Base-by-base conservation (phyloP, 1,284 basidiomycete species). In the Cystobasidium pallidum region DNA sequence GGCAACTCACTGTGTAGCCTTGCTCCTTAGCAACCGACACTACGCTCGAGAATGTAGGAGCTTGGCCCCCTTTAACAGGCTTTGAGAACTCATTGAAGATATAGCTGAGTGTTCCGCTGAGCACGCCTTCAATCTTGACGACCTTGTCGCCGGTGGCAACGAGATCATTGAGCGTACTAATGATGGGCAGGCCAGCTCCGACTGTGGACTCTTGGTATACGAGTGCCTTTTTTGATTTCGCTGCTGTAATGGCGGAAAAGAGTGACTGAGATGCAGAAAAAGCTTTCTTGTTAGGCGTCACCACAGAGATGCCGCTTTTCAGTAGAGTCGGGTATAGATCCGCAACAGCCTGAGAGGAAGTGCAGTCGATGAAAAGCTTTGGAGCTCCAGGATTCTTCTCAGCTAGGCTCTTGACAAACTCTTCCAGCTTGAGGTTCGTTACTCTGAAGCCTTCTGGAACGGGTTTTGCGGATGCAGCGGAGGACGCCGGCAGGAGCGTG, bases 231-330 rank as follows among this genome's bases (percentile, higher is more conserved):
- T 86, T 85, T 73, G 83, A 83, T 58, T 82, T 81, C 0, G 87
- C 86, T 13, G 80, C 78, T 41, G 89, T 76, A 76, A 98, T 94
- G 47, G 83, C 81, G 68, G 90, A 83, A 80, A 91, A 97, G 47
- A 97, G 83, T 19, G 79, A 79, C 39, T 89, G 82, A n/a, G 86
- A 84, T 0, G 90, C 88, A 3, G 92, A 95, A 80, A 90, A 92
- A 0, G 91, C 95, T 83, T 98, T 98, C 82, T 99, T 99, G 85
- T 98, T 99, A 17, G 96, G 95, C 0, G 95, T 99, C 54, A 96
- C 89, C 75, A 99, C 87, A 80, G 89, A 87, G 67, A 98, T 86
- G 8, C 93, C 94, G 7, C 86, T 86, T 66, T 84, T 83, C 71
- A 99, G 83, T 82, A 95, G 90, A 32, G 84, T 82, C 0, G 96